Evolutionary conservation across 805 yeast species (phyloP).

Genomic region (Ogataea nonfermentans): DNA sequence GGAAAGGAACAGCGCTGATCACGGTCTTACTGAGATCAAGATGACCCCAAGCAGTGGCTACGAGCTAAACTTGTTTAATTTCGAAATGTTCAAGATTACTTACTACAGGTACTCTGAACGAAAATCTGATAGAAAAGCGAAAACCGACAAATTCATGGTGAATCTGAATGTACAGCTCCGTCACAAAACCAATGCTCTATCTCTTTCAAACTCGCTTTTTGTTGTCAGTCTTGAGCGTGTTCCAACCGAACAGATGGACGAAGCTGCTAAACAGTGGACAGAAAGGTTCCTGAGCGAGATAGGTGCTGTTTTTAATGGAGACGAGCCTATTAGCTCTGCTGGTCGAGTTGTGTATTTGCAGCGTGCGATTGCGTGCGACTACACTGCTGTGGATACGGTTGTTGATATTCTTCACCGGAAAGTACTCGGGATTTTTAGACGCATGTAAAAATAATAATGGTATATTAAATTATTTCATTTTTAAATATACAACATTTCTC

Average conservation of each 20-base stretch:
- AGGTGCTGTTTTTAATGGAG: slow-evolving; percentile 22
- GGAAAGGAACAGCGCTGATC: slow-evolving; percentile 15
- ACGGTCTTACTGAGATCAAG: slow-evolving; percentile 12
- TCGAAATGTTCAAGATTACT: slow-evolving; percentile 26
- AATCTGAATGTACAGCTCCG: slow-evolving; percentile 25
- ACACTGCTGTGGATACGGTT: slow-evolving; percentile 17
- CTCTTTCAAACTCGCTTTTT: slow-evolving; percentile 24
- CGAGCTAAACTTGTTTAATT: slow-evolving; percentile 21
- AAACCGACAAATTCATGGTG: slow-evolving; percentile 20
- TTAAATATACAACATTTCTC: slow-evolving; percentile 1
- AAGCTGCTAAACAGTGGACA: slow-evolving; percentile 9
- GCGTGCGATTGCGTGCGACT: slow-evolving; percentile 30
- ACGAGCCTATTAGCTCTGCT: slow-evolving; percentile 7
- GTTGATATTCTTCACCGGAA: slow-evolving; percentile 20
- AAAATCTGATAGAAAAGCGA: slow-evolving; percentile 22
- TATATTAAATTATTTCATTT: slow-evolving; percentile 1
- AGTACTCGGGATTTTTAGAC: slow-evolving; percentile 9
- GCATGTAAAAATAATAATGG: background rate
- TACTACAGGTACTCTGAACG: slow-evolving; percentile 26
- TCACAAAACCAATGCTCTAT: slow-evolving; percentile 19
- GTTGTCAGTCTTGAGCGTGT: slow-evolving; percentile 23
- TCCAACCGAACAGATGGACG: slow-evolving; percentile 14
- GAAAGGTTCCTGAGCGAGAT: slow-evolving; percentile 13
- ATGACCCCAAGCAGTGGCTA: slow-evolving; percentile 22
- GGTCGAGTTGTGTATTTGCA: slow-evolving; percentile 24